Percentiles rank a stretch among this genome's conserved stretches.
Conservation (phyloP, 768 basidiomycete genomes). For the Scleroderma bovista region DNA sequence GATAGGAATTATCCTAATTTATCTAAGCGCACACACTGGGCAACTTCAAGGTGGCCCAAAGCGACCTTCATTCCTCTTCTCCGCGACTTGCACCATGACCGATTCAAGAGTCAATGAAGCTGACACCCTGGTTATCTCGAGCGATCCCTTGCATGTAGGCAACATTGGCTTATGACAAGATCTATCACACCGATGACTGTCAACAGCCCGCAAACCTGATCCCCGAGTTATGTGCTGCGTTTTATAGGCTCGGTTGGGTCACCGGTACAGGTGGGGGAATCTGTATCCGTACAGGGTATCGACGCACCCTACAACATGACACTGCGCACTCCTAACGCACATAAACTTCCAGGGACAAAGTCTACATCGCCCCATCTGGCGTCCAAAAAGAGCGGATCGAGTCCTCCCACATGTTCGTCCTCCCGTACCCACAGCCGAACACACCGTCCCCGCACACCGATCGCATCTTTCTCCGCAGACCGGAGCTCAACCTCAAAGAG, state of each 20-base stretch:
- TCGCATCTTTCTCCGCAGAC: conserved; percentile 74
- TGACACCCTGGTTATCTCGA: conserved; percentile 53
- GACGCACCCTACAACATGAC: neutral
- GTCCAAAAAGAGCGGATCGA: conserved; percentile 88
- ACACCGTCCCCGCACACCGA: conserved; percentile 57
- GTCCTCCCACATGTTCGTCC: conserved; percentile 81
- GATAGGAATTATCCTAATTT: no score
- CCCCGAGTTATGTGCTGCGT: conserved; percentile 75
- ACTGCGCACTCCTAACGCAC: neutral
- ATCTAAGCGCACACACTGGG: no score
- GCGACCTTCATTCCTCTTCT: no score
- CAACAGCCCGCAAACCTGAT: conserved; percentile 86
- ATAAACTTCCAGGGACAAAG: conserved; percentile 50
- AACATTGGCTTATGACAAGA: neutral
- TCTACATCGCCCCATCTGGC: conserved; percentile 83
- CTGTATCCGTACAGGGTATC: conserved; percentile 64
- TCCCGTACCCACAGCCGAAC: conserved; percentile 63
- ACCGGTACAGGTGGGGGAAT: conserved; percentile 86
- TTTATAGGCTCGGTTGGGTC: conserved; percentile 89
- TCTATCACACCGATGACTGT: neutral
- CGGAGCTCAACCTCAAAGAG: conserved; percentile 67
- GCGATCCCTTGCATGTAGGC: conserved; percentile 59
- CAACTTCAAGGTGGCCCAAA: no score
- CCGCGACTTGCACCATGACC: neutral
- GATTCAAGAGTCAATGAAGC: conserved; percentile 12